Conservation (phyloP, 1,284 basidiomycete genomes). For the Austroboletus rostrupii region DNA sequence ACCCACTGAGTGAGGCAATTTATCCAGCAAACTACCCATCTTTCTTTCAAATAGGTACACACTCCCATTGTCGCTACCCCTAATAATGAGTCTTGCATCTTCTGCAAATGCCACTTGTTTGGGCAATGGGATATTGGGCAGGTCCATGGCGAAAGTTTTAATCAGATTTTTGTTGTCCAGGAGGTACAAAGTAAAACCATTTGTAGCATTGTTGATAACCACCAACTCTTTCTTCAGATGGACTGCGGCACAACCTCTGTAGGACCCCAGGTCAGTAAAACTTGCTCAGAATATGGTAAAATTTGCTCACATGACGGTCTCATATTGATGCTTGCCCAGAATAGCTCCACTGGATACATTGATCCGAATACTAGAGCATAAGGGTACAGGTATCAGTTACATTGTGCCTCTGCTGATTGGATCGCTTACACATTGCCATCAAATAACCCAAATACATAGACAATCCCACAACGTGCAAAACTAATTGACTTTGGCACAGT, state of each 20-base stretch:
- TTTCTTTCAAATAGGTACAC: conserved; percentile 6
- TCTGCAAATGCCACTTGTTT: conserved; percentile 14
- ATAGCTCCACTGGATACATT: conserved; percentile 1
- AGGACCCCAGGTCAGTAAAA: background rate
- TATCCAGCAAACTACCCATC: background rate
- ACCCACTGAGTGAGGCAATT: too few relatives aligned
- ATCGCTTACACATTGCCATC: conserved; percentile 13
- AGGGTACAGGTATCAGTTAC: too few relatives aligned
- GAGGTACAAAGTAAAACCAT: too few relatives aligned
- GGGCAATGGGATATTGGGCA: background rate
- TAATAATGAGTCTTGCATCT: conserved; percentile 8
- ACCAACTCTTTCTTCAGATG: too few relatives aligned
- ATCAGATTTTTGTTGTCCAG: background rate
- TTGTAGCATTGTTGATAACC: conserved; percentile 14
- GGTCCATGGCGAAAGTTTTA: background rate
- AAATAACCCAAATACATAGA: too few relatives aligned
- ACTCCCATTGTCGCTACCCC: conserved; percentile 6
- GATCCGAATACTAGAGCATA: conserved; percentile 7
- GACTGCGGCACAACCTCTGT: too few relatives aligned
- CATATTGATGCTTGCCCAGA: conserved; percentile 4
- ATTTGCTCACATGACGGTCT: conserved; percentile 5
- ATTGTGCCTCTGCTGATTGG: too few relatives aligned
- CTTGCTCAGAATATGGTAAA: too few relatives aligned
- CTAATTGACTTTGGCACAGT: conserved; percentile 8
- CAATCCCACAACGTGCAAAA: background rate